phyloP scores from a whole-genome alignment of 495 filamentous ascomycete genomes.

The Bathelium albidoporum region DNA sequence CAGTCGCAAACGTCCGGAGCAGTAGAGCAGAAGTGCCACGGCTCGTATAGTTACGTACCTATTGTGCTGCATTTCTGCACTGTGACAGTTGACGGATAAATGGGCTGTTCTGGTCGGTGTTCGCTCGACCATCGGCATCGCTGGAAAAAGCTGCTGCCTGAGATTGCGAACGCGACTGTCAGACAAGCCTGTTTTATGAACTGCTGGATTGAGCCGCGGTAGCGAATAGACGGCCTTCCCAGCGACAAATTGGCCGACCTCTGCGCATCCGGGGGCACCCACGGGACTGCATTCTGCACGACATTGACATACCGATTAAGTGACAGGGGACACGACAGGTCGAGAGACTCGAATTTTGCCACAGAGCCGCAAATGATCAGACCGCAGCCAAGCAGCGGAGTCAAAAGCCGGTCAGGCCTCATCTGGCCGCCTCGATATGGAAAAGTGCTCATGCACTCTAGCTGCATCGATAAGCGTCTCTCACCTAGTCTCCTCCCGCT shows the following conservation, averaged over 20 bases:
- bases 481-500: background rate
- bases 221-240: background rate
- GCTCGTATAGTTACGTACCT: background rate
- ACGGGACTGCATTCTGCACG: background rate
- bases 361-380: background rate
- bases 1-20: background rate
- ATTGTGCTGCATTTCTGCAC: background rate
- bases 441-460: background rate
- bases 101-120: background rate
- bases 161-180: background rate
- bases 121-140: too few relatives aligned
- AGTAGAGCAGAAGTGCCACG: background rate
- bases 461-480: background rate
- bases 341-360: conserved; percentile 1
- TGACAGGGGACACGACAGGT: background rate
- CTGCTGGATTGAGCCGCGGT: background rate
- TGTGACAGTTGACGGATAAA: background rate
- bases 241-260: background rate
- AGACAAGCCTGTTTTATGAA: background rate
- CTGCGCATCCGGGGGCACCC: background rate
- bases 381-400: background rate
- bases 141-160: background rate
- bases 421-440: background rate
- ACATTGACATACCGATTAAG: background rate
- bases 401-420: background rate